These are phyloP conservation scores for Apiotrichum mycotoxinovorans DNA, from an alignment of 1,284 basidiomycete genomes.

Conservation along the genomic window DNA sequence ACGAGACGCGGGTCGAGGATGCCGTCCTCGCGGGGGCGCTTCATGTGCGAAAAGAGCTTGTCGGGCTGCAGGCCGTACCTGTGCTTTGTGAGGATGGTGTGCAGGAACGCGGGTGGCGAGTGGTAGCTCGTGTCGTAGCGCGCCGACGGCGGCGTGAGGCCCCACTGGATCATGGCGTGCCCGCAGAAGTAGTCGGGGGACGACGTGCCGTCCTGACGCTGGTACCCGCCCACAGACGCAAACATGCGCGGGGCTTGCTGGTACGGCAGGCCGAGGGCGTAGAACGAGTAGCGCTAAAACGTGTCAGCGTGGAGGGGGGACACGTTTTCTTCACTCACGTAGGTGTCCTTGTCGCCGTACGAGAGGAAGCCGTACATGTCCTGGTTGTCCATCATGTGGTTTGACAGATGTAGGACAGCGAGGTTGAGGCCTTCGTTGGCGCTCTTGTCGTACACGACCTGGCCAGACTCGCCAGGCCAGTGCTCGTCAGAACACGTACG, in stretches of 20 bases:
- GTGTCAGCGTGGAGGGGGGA: not conserved
- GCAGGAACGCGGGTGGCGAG: slow-evolving; percentile 51
- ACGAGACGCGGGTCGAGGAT: slow-evolving; percentile 42
- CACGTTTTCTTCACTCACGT: slow-evolving; percentile 22
- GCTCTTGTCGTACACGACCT: slow-evolving; percentile 52
- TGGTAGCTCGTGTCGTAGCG: slow-evolving; percentile 39
- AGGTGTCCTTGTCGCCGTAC: slow-evolving; percentile 52
- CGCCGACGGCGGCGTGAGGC: slow-evolving; percentile 41
- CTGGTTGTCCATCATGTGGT: slow-evolving; percentile 50
- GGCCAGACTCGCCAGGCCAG: slow-evolving; percentile 53
- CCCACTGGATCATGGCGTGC: slow-evolving; percentile 43
- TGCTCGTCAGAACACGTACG: slow-evolving; percentile 49
- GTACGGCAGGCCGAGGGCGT: slow-evolving; percentile 50
- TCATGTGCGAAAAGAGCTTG: slow-evolving; percentile 45
- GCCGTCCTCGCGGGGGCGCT: slow-evolving; percentile 39
- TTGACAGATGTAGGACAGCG: slow-evolving; percentile 50
- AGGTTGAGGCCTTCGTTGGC: slow-evolving; percentile 53
- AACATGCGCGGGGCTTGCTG: slow-evolving; percentile 49
- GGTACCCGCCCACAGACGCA: slow-evolving; percentile 41
- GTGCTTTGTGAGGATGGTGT: slow-evolving; percentile 52
- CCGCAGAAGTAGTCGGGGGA: slow-evolving; percentile 42
- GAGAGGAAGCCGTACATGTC: slow-evolving; percentile 50
- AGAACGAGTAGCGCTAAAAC: slow-evolving; percentile 49
- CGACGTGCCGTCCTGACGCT: slow-evolving; percentile 34
- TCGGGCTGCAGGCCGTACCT: slow-evolving; percentile 40